Base-by-base conservation (phyloP, 176 grass and related monocot species). In the Oryza brachyantha region DNA sequence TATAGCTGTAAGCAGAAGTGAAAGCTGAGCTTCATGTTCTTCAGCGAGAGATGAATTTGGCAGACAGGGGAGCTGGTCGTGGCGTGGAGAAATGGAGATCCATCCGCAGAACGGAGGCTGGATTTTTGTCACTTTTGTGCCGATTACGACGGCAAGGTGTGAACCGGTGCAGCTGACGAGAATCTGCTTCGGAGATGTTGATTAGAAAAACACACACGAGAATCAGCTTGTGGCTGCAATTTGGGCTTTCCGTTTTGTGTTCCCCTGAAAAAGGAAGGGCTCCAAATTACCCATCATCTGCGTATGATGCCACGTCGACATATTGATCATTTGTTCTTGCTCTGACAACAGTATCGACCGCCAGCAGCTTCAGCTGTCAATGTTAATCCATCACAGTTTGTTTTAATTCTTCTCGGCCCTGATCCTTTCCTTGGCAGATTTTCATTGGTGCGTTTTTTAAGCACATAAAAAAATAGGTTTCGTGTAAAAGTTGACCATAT, bases 101-200 rank as follows among this genome's bases (percentile, higher is more conserved):
- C 25, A 24, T 25, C 17, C n/a, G 60, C 11, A 42, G 46, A 54
- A 36, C 8, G 36, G 25, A 19, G 16, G 2, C 36, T 21, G 9
- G 41, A 42, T 72, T 25, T 52, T 13, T 8, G 48, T 52, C 48
- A 52, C 48, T n/a, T 52, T 48, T 55, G 7, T 58, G 12, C 5
- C 13, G 85, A 81, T 60, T 29, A 8, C 62, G 61, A 29, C 42
- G 11, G 72, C 58, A 72, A 72, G 8, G 85, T 82, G 79, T 87
- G 79, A 87, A 87, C 79, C 0, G 73, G 34, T 5, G 11, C 9
- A 29, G 35, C 43, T 35, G n/a, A 57, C 19, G 9, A 64, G 65
- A 71, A 87, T 87, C 85, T 77, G 64, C 64, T 48, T 24, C 43
- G 6, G 31, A 54, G 5, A 37, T 8, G 43, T 27, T 9, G 16